phyloP scores from a whole-genome alignment of 495 filamentous ascomycete genomes.

The Chaetomium cochliodes region DNA sequence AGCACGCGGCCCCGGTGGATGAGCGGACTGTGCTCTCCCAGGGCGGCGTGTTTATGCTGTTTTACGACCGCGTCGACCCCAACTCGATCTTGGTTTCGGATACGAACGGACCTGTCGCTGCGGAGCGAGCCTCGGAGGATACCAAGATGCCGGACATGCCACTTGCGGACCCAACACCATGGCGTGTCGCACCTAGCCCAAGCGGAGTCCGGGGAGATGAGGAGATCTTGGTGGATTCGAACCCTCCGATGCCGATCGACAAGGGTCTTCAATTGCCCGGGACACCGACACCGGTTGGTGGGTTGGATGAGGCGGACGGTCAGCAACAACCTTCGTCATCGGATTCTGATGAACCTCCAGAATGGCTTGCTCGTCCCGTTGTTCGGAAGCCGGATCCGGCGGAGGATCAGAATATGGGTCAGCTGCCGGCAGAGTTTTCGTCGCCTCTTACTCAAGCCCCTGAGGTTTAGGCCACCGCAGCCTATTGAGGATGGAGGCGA shows the following conservation, averaged over 20 bases:
- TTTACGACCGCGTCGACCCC: conserved; percentile 74
- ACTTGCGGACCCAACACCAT: neutral
- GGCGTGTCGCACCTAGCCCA: neutral
- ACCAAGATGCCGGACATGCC: neutral
- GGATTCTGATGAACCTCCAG: neutral
- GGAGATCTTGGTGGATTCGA: neutral
- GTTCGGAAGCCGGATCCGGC: neutral
- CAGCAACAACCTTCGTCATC: neutral
- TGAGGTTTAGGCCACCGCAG: neutral
- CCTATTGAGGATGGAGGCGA: neutral
- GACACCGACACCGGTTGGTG: neutral
- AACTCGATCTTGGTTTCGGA: conserved; percentile 30
- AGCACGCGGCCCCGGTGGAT: conserved; percentile 69
- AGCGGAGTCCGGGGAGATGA: neutral
- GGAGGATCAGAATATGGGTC: neutral
- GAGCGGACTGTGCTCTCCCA: conserved; percentile 73
- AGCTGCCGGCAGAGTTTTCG: neutral
- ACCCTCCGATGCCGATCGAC: neutral
- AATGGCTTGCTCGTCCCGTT: neutral
- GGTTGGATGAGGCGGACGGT: neutral
- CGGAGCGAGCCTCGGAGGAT: neutral
- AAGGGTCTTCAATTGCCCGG: neutral
- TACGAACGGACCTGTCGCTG: neutral
- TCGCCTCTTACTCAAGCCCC: too few species aligned
- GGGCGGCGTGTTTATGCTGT: conserved; percentile 93